Percentiles rank a stretch among this genome's conserved stretches.
phyloP scores from a whole-genome alignment of 495 filamentous ascomycete species.

The Tuber calosporum region DNA sequence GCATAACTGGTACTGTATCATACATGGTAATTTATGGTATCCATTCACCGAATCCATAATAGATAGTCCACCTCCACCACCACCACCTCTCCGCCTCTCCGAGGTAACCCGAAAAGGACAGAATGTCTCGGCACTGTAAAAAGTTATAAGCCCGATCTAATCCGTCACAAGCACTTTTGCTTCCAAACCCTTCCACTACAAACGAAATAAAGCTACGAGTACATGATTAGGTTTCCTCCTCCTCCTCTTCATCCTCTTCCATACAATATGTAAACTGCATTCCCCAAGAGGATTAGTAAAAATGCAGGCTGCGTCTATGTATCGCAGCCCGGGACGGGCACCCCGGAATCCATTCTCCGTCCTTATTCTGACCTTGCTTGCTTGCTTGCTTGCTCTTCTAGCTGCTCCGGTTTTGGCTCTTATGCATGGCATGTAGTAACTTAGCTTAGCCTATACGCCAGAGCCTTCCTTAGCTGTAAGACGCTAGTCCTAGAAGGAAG shows the following conservation, averaged over 20 bases:
- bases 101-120: background rate
- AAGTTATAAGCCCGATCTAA: background rate
- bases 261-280: too few relatives aligned
- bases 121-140: too few relatives aligned
- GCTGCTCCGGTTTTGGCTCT: background rate
- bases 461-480: background rate
- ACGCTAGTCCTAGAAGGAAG: background rate
- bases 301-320: too few relatives aligned
- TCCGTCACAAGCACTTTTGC: background rate
- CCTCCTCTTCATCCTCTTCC: too few relatives aligned
- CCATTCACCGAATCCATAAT: background rate
- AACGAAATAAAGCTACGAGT: too few relatives aligned
- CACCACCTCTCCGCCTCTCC: too few relatives aligned
- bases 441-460: background rate
- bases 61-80: background rate
- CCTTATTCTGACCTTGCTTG: background rate
- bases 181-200: background rate
- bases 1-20: too few relatives aligned
- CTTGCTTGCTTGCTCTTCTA: background rate
- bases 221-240: too few relatives aligned
- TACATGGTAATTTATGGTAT: too few relatives aligned
- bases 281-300: too few relatives aligned
- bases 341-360: too few relatives aligned
- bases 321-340: too few relatives aligned
- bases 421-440: background rate